Conservation (phyloP, 192 early-diverging fungal species). For the Linnemannia elongata region DNA sequence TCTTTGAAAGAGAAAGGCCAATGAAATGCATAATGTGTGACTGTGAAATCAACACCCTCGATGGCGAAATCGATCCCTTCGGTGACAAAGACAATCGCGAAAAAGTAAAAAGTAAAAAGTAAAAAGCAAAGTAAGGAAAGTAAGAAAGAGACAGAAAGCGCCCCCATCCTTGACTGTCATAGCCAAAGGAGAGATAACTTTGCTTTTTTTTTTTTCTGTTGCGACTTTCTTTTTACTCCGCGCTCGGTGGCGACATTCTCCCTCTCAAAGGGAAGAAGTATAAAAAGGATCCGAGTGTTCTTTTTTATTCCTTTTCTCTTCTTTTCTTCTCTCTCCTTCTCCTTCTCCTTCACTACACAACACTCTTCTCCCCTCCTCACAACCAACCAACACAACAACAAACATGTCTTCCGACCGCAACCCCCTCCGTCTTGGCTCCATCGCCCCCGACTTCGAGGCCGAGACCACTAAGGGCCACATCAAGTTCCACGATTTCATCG, state of each 20-base stretch:
- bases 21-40: background rate
- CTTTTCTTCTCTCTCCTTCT: background rate
- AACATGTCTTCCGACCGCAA: conserved; percentile 36
- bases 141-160: background rate
- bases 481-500: conserved; percentile 92
- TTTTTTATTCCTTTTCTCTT: background rate
- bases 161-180: conserved; percentile 1
- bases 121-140: background rate
- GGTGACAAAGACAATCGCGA: background rate
- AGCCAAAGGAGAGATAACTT: background rate
- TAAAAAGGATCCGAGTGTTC: background rate
- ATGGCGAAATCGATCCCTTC: conserved; percentile 1
- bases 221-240: background rate
- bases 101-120: background rate
- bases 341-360: background rate
- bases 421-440: conserved; percentile 58
- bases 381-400: background rate
- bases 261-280: background rate
- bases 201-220: background rate
- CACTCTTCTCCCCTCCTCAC: background rate
- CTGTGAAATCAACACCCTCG: background rate
- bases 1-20: background rate
- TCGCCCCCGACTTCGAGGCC: conserved; percentile 79
- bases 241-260: background rate
- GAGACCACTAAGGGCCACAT: conserved; percentile 92